A percentile compares a stretch with the other conserved stretches of the same genome.
Conservation (phyloP, 768 basidiomycete species). For the Macrolepiota fuliginosa region DNA sequence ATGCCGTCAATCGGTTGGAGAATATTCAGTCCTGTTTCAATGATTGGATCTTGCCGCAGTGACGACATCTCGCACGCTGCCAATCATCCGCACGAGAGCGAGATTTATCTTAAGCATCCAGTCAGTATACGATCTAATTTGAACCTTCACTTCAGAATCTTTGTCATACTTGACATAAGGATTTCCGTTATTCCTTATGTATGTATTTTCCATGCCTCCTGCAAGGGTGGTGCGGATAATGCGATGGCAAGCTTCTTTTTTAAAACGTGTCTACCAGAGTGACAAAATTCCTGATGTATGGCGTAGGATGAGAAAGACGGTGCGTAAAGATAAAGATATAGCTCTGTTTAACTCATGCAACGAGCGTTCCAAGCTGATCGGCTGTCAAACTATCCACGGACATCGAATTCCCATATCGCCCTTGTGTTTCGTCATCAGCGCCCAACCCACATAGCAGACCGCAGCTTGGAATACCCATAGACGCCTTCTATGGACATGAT, state of each 20-base stretch:
- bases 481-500: neutral
- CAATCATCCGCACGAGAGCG: neutral
- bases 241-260: neutral
- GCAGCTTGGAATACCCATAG: neutral
- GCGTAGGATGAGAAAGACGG: neutral
- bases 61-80: conserved; percentile 9
- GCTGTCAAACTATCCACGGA: conserved; percentile 1
- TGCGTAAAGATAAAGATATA: neutral
- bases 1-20: neutral
- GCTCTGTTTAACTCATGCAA: neutral
- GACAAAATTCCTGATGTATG: neutral
- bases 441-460: neutral
- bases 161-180: neutral
- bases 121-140: neutral
- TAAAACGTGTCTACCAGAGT: neutral
- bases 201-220: neutral
- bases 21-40: neutral
- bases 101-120: neutral
- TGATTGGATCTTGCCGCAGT: neutral
- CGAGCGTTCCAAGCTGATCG: conserved; percentile 8
- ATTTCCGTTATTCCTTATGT: neutral
- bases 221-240: neutral
- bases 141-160: neutral
- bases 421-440: neutral
- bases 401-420: neutral